Evolutionary conservation across 2,329 filamentous ascomycete species (phyloP).

Genomic region (Venturia oleaginea): DNA sequence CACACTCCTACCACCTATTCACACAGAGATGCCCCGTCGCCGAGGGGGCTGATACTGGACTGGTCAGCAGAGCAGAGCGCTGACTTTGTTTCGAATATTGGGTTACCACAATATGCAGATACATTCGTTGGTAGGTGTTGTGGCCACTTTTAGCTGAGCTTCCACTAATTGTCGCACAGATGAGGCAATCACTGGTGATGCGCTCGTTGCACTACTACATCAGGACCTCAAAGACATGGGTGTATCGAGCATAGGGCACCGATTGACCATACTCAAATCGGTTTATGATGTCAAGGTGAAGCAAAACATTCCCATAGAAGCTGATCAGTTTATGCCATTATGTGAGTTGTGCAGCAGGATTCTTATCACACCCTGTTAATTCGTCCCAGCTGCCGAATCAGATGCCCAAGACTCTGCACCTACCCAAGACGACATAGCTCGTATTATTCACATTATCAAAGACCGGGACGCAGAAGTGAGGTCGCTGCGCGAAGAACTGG

Average conservation of each 20-base stretch:
- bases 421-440: constrained; percentile 85
- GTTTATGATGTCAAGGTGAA: constrained; percentile 95
- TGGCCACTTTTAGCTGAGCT: neutral
- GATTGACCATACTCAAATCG: constrained; percentile 87
- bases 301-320: constrained; percentile 82
- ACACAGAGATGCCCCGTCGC: constrained; percentile 57
- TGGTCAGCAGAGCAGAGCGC: constrained; percentile 84
- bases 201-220: constrained; percentile 77
- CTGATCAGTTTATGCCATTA: constrained; percentile 85
- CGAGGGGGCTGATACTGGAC: constrained; percentile 66
- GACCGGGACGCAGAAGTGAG: constrained; percentile 79
- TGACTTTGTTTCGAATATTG: constrained; percentile 74
- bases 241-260: constrained; percentile 83
- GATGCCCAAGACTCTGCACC: constrained; percentile 78
- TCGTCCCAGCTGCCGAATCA: constrained; percentile 67
- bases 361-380: constrained; percentile 16
- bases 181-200: constrained; percentile 90
- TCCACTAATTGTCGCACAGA: constrained; percentile 44
- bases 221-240: constrained; percentile 95
- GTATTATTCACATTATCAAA: constrained; percentile 80
- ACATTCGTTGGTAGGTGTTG: constrained; percentile 64
- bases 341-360: constrained; percentile 50
- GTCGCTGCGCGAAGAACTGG: constrained; percentile 51
- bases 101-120: constrained; percentile 73
- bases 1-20: constrained; percentile 74